phyloP scores from a whole-genome alignment of 345 rosid genomes.

The Citrus glauca region DNA sequence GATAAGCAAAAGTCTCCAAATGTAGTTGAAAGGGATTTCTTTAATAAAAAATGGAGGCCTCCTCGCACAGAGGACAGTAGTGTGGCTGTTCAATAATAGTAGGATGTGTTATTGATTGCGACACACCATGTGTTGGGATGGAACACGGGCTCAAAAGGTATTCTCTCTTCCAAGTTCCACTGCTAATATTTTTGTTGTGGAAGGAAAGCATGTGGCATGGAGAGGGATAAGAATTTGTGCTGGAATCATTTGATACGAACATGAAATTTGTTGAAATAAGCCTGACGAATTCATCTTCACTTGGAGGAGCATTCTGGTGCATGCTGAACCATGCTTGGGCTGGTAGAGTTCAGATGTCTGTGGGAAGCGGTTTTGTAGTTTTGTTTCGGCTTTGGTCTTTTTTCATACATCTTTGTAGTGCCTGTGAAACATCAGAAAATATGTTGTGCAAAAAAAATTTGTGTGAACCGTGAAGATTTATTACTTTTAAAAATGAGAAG shows the following conservation, averaged over 20 bases:
- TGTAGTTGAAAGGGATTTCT: constrained; percentile 35
- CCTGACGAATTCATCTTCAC: neutral
- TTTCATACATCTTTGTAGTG: neutral
- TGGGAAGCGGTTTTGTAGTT: neutral
- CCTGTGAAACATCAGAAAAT: neutral
- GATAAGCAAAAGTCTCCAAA: constrained; percentile 30
- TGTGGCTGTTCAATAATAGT: constrained; percentile 31
- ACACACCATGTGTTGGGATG: neutral
- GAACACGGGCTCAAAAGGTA: too few species aligned
- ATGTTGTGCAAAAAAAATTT: too few species aligned
- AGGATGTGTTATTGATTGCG: neutral
- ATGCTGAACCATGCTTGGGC: neutral
- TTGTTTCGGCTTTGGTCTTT: neutral
- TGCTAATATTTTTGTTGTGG: neutral
- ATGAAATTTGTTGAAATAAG: neutral
- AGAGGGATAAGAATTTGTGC: neutral
- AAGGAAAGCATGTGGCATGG: neutral
- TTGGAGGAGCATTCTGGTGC: neutral
- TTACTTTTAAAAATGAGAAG: too few species aligned
- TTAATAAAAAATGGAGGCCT: constrained; percentile 73
- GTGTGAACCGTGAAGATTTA: too few species aligned
- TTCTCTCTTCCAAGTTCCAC: neutral
- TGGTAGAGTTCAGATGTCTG: neutral
- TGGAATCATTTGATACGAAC: neutral
- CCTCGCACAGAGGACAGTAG: constrained; percentile 33